Percentiles rank a stretch among this genome's conserved stretches.
Evolutionary conservation across 106 monocot species (phyloP).

Genomic region (Posidonia australis): DNA sequence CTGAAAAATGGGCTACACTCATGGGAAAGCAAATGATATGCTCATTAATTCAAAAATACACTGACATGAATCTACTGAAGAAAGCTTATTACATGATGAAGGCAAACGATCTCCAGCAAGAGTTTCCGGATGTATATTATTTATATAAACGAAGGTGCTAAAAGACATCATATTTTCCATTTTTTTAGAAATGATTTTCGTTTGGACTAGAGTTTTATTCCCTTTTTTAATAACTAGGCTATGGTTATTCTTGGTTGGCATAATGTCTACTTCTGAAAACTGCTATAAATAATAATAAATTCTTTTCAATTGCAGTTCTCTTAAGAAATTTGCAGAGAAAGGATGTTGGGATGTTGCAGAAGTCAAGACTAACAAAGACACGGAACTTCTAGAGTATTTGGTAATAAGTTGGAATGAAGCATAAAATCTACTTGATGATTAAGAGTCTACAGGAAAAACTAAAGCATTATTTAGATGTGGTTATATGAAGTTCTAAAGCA

Average conservation of each 20-base stretch:
- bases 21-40: constrained; percentile 68
- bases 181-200: not conserved
- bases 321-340: constrained; percentile 89
- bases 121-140: constrained; percentile 64
- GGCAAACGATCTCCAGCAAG: constrained; percentile 51
- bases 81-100: constrained; percentile 64
- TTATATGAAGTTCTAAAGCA: no score
- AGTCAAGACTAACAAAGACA: constrained; percentile 55
- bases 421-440: not conserved
- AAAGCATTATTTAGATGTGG: no score
- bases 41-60: constrained; percentile 65
- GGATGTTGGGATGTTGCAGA: constrained; percentile 99
- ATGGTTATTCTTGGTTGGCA: not conserved
- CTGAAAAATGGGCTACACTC: constrained; percentile 71
- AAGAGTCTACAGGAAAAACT: constrained; percentile 58
- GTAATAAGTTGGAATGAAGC: constrained; percentile 22
- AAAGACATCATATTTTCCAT: not conserved
- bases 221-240: not conserved
- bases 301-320: constrained; percentile 30
- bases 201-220: not conserved
- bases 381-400: constrained; percentile 68
- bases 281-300: not conserved
- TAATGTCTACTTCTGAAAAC: not conserved
- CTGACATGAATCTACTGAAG: constrained; percentile 81
- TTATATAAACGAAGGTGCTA: constrained; percentile 14